Evolutionary conservation across 2,329 filamentous ascomycete species (phyloP), one percentile per base, ranked within the genome.

Genomic region (Emydomyces testavorans): DNA sequence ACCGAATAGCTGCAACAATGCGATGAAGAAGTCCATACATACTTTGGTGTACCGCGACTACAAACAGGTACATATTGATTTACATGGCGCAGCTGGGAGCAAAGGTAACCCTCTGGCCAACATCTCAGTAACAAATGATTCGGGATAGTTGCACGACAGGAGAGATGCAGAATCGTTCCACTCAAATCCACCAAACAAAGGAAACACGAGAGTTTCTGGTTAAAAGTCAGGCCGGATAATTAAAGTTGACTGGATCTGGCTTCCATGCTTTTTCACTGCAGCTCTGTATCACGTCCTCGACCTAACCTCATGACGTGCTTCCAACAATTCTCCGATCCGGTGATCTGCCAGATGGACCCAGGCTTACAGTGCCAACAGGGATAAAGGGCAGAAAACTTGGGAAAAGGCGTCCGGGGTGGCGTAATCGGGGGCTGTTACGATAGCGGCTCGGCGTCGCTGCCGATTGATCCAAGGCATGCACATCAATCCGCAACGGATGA

Each of bases 1-100:
- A 57, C 53, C 53, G 54, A 54, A 52, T 51, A 54, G 21, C 56
- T 54, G 59, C 59, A 60, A 62, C 58, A 62, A 62, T 60, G 59
- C 52, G 50, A 55, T 54, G 51, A 57, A 56, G 55, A 57, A 42
- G 48, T 38, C 58, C 57, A 54, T 44, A 48, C 42, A 46, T 46
- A 20, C 41, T 50, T 46, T 45, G 46, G 49, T 24, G 48, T 44
- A 58, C 56, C 56, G 56, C 56, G 56, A 55, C 40, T 48, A 52
- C 54, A 55, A 56, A 54, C 52, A 47, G 45, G 46, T 32, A n/a
- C n/a, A n/a, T n/a, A 44, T 46, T 48, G 46, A 46, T 48, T 35
- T 48, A 49, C 42, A 16, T 37, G 10, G 20, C 32, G 23, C 21
- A 21, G 8, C 21, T n/a, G 6, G 16, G 29, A 18, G 40, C 31